Percentiles rank a stretch among this genome's conserved stretches.
Evolutionary conservation across 1,284 basidiomycete genomes (phyloP).

Genomic region (Puccinia novopanici): DNA sequence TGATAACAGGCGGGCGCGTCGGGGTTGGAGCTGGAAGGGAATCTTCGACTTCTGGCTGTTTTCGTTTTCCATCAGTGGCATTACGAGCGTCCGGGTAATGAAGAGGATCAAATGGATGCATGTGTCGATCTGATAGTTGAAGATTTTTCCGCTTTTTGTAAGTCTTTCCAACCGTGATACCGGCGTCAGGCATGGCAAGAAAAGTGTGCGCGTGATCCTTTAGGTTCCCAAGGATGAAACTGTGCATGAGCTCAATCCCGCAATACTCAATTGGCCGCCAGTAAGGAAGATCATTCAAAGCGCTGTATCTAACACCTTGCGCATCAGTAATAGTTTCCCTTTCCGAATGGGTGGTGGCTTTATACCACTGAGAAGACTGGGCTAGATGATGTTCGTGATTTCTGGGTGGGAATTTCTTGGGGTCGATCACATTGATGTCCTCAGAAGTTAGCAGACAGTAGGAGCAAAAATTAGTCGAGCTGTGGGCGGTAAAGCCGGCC

Average conservation of each 20-base stretch:
- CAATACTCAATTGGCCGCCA: constrained; percentile 15
- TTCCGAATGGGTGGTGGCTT: too few species aligned
- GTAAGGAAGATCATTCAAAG: constrained; percentile 25
- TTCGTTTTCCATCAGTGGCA: too few species aligned
- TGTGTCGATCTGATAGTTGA: neutral
- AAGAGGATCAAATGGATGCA: neutral
- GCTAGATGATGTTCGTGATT: neutral
- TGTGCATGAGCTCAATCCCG: constrained; percentile 34
- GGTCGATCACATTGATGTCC: constrained; percentile 15
- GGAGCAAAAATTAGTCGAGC: too few species aligned
- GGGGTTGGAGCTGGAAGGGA: too few species aligned
- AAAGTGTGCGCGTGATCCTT: constrained; percentile 22
- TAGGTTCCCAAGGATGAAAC: constrained; percentile 23
- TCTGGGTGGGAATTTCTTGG: constrained; percentile 18
- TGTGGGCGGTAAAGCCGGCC: too few species aligned
- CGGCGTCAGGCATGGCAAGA: neutral
- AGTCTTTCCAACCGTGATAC: neutral
- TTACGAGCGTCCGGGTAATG: too few species aligned
- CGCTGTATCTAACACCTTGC: constrained; percentile 27
- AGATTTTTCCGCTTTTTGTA: neutral
- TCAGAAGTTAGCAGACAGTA: too few species aligned
- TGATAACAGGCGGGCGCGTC: too few species aligned
- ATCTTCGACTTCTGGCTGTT: too few species aligned
- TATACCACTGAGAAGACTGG: too few species aligned
- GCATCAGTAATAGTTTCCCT: too few species aligned